These are phyloP conservation scores for Teratosphaeria gauchensis DNA, from an alignment of 2,329 filamentous ascomycete genomes.

Conservation along the genomic window DNA sequence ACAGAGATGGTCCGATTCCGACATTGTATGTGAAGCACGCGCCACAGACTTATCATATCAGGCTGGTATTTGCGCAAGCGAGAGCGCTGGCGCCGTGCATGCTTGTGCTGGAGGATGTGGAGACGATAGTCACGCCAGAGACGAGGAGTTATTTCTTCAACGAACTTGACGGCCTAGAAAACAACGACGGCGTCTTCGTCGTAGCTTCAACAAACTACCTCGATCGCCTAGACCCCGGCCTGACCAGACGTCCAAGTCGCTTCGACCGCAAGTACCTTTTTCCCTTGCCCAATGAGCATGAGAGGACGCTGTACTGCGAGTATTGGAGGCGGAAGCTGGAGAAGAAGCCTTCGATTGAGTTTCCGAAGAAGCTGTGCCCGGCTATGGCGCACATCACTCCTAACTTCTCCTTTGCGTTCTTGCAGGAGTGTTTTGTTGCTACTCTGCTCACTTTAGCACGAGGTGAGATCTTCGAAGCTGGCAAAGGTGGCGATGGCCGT, in stretches of 20 bases:
- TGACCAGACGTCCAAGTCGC: slow-evolving; percentile 49
- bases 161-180: slow-evolving; percentile 55
- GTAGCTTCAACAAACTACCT: slow-evolving; percentile 36
- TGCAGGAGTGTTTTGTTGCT: slow-evolving; percentile 60
- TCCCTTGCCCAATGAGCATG: slow-evolving; percentile 37
- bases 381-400: slow-evolving; percentile 52
- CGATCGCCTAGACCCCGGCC: slow-evolving; percentile 56
- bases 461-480: slow-evolving; percentile 15
- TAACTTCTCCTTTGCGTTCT: slow-evolving; percentile 58
- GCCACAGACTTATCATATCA: slow-evolving; percentile 34
- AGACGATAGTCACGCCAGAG: slow-evolving; percentile 53
- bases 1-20: slow-evolving; percentile 27
- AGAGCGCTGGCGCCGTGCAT: slow-evolving; percentile 56
- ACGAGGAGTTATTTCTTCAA: slow-evolving; percentile 49
- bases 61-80: slow-evolving; percentile 48
- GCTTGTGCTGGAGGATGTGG: slow-evolving; percentile 62
- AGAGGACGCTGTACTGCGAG: slow-evolving; percentile 50
- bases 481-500: slow-evolving; percentile 26
- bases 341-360: slow-evolving; percentile 48
- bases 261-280: slow-evolving; percentile 61
- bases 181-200: slow-evolving; percentile 57
- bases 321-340: slow-evolving; percentile 54
- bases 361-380: slow-evolving; percentile 47
- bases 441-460: slow-evolving; percentile 49
- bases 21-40: slow-evolving; percentile 33